Evolutionary conservation across 371 early-diverging fungal species (phyloP), one percentile per base, ranked within the genome.

Genomic region (Mortierella sp.): DNA sequence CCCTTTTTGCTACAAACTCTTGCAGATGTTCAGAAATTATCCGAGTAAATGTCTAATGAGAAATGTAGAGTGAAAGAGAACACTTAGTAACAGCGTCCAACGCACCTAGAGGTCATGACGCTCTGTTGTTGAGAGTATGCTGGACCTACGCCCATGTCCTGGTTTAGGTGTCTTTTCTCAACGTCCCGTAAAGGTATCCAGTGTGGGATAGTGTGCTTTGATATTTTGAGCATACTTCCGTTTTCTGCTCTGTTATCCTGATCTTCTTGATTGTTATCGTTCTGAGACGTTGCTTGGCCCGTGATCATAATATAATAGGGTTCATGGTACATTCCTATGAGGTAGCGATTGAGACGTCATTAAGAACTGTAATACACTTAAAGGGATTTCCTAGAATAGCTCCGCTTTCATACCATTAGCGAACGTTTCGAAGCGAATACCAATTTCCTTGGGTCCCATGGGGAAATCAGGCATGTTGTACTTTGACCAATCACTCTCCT

Each of bases 391-490:
- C n/a, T n/a, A 7, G 50, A 50, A n/a, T n/a, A 5, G n/a, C 5
- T 24, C 22, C 6, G 13, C 58, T 36, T 15, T 36, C 65, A 7
- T 67, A 80, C 81, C 75, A 19, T 61, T 47, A 0, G 81, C 69
- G 61, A 75, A 80, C 5, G 81, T 80, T 40, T 80, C 81, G 36
- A 75, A 75, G 33, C 81, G 75, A 9, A 80, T 75, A 4, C 81
- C 81, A 40, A 75, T 47, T 9, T 69, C 72, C 41, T 74, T 78
- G 4, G 62, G 66, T 43, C 58, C 67, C 11, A 15, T 40, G 1
- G 70, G 76, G 11, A 65, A 47, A n/a, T 67, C 67, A 16, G 63
- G 59, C 10, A 55, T 40, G 32, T 43, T 41, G 28, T 66, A 48
- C 33, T 43, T 24, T 32, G 67, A 66, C 65, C 59, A 63, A 24